Conservation (phyloP, 2,329 filamentous ascomycete species). For the Colletotrichum horii region DNA sequence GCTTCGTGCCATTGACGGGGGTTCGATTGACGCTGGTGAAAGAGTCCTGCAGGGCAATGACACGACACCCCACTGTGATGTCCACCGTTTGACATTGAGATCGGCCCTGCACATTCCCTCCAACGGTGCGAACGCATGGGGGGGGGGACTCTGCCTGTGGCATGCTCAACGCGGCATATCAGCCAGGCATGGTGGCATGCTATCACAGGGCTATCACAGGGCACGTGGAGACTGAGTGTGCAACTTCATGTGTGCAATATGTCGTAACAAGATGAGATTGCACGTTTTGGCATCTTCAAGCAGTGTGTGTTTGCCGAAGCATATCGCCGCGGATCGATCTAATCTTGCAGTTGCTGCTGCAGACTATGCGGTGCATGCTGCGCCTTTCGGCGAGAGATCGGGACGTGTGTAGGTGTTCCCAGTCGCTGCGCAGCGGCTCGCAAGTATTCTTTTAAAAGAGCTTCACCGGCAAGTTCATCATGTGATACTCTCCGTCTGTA, state of each 20-base stretch:
- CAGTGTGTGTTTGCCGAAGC: not conserved
- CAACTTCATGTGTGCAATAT: not conserved
- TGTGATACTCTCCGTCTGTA: not conserved
- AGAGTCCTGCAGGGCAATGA: not conserved
- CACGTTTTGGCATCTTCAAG: not conserved
- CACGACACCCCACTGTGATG: constrained; percentile 7
- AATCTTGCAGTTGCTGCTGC: not conserved
- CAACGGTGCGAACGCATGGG: not conserved
- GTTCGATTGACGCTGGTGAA: not conserved
- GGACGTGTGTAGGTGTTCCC: not conserved
- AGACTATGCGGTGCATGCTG: not conserved
- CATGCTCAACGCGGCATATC: not conserved
- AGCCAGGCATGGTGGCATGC: not conserved
- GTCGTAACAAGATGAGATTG: not conserved
- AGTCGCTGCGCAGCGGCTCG: not conserved
- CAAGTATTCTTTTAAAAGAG: not conserved
- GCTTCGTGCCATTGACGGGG: not conserved
- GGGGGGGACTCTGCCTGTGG: not conserved
- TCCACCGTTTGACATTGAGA: constrained; percentile 11
- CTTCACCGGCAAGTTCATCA: not conserved
- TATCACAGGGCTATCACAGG: not conserved
- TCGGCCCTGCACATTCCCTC: not conserved
- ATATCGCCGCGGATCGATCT: not conserved
- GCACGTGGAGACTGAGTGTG: not conserved
- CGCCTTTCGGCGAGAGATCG: not conserved